Base-by-base conservation (phyloP, 1,284 basidiomycete species). In the Rhodofomes roseus region DNA sequence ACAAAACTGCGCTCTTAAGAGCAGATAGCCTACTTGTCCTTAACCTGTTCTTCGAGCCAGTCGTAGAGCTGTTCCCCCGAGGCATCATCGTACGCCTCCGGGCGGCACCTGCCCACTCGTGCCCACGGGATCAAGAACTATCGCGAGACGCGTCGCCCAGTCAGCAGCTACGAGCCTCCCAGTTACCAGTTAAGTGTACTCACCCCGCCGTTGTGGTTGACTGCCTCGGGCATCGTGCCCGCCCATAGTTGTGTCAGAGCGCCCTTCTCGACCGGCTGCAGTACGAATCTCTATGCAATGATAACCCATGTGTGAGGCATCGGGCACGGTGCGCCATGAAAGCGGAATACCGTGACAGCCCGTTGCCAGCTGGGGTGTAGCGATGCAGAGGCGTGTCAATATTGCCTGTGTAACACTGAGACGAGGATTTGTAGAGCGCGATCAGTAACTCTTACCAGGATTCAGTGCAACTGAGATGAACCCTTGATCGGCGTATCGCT, bases 391-490 rank as follows among this genome's bases (percentile, higher is more conserved):
- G 57, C 4, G 59, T 52, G 5, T 59, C 55, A 23, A 61, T 52
- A 46, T 57, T 58, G 7, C 62, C 62, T 29, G 74, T 2, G 63
- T 22, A 18, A 14, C 22, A n/a, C 22, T 44, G 11, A 48, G 25
- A 7, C 8, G 18, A 18, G 2, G 22, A 12, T 22, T 4, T 4
- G 36, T 25, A 31, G 7, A 25, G 5, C 5, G n/a, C 23, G 23
- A 40, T 39, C 37, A 4, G 7, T 3, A 36, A 12, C 9, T 7
- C 5, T 39, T 58, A 66, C 77, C 81, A 58, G 66, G 63, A 56
- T 85, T 77, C 1, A 81, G 63, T 1, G 81, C 76, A 0, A 72
- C 77, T 1, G 79, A 82, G 7, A 85, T 73, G 41, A 86, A 76
- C 16, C 80, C 81, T 57, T 82, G 68, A 18, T 78, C 77, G 1